Percentiles rank a stretch among this genome's conserved stretches.
Evolutionary conservation across 129 eudicot species (phyloP).

Genomic region (Deinandra increscens): DNA sequence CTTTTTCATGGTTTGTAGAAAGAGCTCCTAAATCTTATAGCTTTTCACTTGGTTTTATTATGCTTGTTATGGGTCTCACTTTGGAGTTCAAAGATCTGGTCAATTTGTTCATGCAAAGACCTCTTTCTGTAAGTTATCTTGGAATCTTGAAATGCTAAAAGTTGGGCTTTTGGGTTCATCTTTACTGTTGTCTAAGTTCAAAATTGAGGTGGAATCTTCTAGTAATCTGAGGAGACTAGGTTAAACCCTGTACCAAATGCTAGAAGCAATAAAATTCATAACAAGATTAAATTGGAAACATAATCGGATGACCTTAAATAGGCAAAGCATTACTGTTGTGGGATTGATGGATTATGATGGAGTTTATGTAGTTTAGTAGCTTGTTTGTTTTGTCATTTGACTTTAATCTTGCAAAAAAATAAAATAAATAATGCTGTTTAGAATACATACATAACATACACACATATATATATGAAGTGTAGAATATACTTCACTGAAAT

Average conservation of each 20-base stretch:
- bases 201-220: background rate
- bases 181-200: background rate
- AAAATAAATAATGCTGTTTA: background rate
- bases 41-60: constrained; percentile 71
- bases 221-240: background rate
- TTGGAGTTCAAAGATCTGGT: constrained; percentile 75
- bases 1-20: constrained; percentile 78
- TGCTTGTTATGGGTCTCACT: constrained; percentile 89
- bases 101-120: constrained; percentile 66
- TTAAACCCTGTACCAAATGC: background rate
- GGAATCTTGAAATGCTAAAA: background rate
- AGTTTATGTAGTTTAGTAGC: background rate
- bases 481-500: too few species aligned
- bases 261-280: constrained; percentile 3
- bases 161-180: background rate
- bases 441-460: background rate
- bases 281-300: background rate
- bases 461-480: too few species aligned
- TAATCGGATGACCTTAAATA: background rate
- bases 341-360: too few species aligned
- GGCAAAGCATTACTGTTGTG: constrained; percentile 15
- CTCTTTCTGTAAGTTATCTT: constrained; percentile 65
- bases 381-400: background rate
- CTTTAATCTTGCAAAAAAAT: background rate
- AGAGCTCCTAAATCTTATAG: constrained; percentile 68